Evolutionary conservation across 192 early-diverging fungal genomes (phyloP).

Genomic region (Coemansia sp.): DNA sequence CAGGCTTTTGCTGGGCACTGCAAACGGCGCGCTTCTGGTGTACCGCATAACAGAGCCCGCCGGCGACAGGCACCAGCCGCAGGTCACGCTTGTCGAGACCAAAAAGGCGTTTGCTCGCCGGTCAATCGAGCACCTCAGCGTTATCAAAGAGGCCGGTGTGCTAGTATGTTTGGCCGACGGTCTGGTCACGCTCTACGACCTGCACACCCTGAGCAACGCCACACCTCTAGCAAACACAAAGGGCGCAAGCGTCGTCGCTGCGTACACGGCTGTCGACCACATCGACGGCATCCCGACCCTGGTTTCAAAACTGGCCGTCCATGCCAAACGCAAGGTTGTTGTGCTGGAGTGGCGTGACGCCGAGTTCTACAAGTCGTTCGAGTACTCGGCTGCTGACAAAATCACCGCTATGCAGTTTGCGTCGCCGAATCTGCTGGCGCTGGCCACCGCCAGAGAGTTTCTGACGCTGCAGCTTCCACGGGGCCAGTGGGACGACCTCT

Average conservation of each 20-base stretch:
- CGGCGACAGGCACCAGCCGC: slow-evolving; percentile 7
- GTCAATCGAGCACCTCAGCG: slow-evolving; percentile 71
- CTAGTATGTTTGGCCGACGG: slow-evolving; percentile 74
- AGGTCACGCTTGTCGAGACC: slow-evolving; percentile 64
- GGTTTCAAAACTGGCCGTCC: slow-evolving; percentile 72
- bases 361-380: slow-evolving; percentile 70
- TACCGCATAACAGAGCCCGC: slow-evolving; percentile 59
- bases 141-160: slow-evolving; percentile 72
- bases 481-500: slow-evolving; percentile 53
- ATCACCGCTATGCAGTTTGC: slow-evolving; percentile 79
- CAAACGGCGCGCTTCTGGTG: slow-evolving; percentile 64
- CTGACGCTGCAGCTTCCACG: slow-evolving; percentile 51
- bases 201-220: slow-evolving; percentile 66
- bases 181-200: slow-evolving; percentile 70
- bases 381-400: slow-evolving; percentile 68
- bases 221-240: slow-evolving; percentile 70
- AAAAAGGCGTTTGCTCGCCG: slow-evolving; percentile 68
- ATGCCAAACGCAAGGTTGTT: slow-evolving; percentile 67
- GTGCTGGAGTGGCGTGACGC: slow-evolving; percentile 77
- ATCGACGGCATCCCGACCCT: slow-evolving; percentile 66
- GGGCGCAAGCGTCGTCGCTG: slow-evolving; percentile 74
- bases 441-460: slow-evolving; percentile 52
- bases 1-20: slow-evolving; percentile 71
- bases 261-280: slow-evolving; percentile 70
- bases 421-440: slow-evolving; percentile 59